These are phyloP conservation scores for Incumbomyces lentus DNA, from an alignment of 2,329 filamentous ascomycete genomes.

Conservation along the genomic window DNA sequence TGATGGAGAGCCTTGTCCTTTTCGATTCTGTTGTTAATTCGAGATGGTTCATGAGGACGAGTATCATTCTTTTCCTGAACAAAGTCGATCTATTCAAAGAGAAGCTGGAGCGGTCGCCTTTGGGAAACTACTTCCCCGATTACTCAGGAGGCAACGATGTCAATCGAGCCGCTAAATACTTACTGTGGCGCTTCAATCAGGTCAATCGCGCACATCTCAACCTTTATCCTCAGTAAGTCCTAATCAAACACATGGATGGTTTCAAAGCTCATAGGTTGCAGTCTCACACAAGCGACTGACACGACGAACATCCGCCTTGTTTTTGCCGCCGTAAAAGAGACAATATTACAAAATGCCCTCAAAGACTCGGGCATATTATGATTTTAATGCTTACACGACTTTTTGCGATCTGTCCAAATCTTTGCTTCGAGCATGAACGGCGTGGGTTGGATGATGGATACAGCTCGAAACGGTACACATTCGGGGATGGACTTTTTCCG, in stretches of 20 bases:
- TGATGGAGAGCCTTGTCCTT: conserved; percentile 95
- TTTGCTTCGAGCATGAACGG: conserved; percentile 5
- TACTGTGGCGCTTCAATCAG: conserved; percentile 97
- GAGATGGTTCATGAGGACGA: conserved; percentile 97
- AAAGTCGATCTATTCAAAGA: conserved; percentile 98
- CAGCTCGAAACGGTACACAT: not conserved
- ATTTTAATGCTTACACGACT: conserved; percentile 23
- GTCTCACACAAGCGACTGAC: conserved; percentile 95
- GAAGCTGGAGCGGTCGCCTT: conserved; percentile 77
- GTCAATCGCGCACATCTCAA: conserved; percentile 94
- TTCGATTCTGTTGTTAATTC: conserved; percentile 99
- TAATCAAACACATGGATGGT: not conserved
- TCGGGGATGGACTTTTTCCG: not conserved
- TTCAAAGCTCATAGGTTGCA: conserved; percentile 30
- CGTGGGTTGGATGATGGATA: not conserved
- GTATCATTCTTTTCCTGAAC: conserved; percentile 96
- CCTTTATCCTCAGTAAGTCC: conserved; percentile 86
- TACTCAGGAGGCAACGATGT: conserved; percentile 97
- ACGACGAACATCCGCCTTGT: conserved; percentile 97
- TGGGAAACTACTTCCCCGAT: conserved; percentile 94
- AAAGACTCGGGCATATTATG: conserved; percentile 95
- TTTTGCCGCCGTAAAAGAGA: conserved; percentile 97
- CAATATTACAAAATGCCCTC: conserved; percentile 93
- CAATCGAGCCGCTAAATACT: conserved; percentile 93
- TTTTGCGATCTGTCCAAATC: not conserved